Base-by-base conservation (phyloP, 345 rosid species). In the Populus tremula region DNA sequence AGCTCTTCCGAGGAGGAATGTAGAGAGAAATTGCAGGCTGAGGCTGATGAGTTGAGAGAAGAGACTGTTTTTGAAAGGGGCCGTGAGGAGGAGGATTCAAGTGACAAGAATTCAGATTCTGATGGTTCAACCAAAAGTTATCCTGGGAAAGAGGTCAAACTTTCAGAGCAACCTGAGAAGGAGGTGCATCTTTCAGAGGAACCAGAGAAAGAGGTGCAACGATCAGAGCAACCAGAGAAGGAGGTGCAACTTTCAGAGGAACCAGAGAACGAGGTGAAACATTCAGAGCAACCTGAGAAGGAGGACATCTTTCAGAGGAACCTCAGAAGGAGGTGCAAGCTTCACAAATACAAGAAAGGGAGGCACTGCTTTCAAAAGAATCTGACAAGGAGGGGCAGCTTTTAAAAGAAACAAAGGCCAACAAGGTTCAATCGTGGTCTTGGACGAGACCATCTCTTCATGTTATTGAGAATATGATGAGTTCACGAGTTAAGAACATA, bases 391-490 rank as follows among this genome's bases (percentile, higher is more conserved):
- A 85, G 78, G 85, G 50, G 78, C 74, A 73, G 20, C 74, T 70
- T 45, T 69, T 86, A 81, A 79, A 87, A 79, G 85, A 85, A 75
- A 77, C 82, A 21, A 91, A 87, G 85, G 50, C 73, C 4, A 66
- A 54, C 69, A 78, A 82, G 66, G 80, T 88, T 45, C 83, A 84
- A 76, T 76, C 75, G 49, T 92, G 99, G 99, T 85, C 84, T 84
- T 72, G 83, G 45, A 84, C 88, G 76, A 90, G 94, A 85, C 90
- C 86, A 56, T 84, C 93, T 70, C 91, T 96, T 78, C 77, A 67
- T 68, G 82, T 86, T 18, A 85, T 93, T 80, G 96, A 96, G 81
- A 77, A 78, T 77, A 84, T 89, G 89, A 90, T 93, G 99, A 87
- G 90, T 82, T 71, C 77, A 18, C 91, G 90, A 82, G 91, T 90